Evolutionary conservation across 1,284 basidiomycete genomes (phyloP).

Genomic region (Rhodotorula sp.): DNA sequence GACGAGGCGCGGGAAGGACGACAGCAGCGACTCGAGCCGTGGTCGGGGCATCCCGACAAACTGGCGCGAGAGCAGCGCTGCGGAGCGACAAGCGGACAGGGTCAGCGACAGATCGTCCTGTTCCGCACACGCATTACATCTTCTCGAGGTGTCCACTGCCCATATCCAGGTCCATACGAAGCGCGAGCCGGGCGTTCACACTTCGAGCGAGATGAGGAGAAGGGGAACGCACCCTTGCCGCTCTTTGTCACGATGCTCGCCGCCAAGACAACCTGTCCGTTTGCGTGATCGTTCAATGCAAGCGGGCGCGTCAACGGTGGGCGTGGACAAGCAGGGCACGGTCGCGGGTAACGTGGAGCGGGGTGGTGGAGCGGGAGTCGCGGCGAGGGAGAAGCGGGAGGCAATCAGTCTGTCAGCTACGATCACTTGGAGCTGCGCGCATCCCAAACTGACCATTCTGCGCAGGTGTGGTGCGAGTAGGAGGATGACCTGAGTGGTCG

Average conservation of each 20-base stretch:
- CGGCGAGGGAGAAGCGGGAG: not conserved
- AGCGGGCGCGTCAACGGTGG: not conserved
- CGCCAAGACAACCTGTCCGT: slow-evolving; percentile 77
- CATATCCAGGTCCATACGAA: not conserved
- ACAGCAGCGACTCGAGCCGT: slow-evolving; percentile 89
- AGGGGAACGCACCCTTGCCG: slow-evolving; percentile 69
- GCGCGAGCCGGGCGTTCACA: too few relatives aligned
- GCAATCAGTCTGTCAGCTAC: not conserved
- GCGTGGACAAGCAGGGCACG: not conserved
- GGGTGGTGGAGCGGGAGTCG: not conserved
- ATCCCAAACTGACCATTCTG: not conserved
- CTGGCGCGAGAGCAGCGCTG: slow-evolving; percentile 94
- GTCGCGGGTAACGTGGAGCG: slow-evolving; percentile 7
- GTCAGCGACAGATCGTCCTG: not conserved
- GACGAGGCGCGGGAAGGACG: slow-evolving; percentile 97
- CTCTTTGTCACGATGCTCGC: slow-evolving; percentile 92
- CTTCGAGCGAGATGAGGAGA: not conserved
- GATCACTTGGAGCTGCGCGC: not conserved
- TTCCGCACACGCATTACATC: too few relatives aligned
- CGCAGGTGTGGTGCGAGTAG: not conserved
- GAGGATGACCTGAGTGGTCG: too few relatives aligned
- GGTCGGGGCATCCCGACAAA: slow-evolving; percentile 91
- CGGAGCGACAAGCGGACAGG: not conserved
- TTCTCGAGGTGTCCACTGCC: not conserved
- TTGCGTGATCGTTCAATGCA: too few relatives aligned